These are phyloP conservation scores for Neurospora crassa DNA, from an alignment of 2,329 filamentous ascomycete species.

Conservation along the genomic window DNA sequence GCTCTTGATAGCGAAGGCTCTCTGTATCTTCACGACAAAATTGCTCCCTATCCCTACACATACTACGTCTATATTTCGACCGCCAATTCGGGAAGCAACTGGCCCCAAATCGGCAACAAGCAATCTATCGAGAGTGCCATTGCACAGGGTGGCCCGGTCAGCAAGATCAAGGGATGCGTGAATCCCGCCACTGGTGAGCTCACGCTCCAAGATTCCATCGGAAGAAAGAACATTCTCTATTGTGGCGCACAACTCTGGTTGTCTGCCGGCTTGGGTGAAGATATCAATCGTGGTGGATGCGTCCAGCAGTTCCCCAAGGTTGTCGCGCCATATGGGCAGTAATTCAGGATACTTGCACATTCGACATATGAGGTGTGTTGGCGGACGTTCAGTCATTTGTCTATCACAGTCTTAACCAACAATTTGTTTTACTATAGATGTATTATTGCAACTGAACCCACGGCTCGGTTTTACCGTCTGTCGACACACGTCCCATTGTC, in stretches of 20 bases:
- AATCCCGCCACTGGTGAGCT: not conserved
- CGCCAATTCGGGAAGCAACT: not conserved
- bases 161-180: not conserved
- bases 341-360: not conserved
- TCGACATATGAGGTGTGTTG: not conserved
- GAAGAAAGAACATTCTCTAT: conserved; percentile 7
- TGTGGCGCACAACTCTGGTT: conserved; percentile 9
- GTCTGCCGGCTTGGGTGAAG: conserved; percentile 4
- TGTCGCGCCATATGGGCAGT: not conserved
- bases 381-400: not conserved
- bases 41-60: not conserved
- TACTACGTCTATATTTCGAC: not conserved
- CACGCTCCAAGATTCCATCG: not conserved
- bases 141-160: not conserved
- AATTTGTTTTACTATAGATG: not conserved
- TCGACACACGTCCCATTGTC: too few relatives aligned
- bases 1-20: not conserved
- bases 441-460: too few relatives aligned
- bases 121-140: not conserved
- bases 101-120: not conserved
- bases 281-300: conserved; percentile 1
- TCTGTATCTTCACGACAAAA: not conserved
- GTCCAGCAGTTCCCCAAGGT: conserved; percentile 1
- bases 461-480: not conserved
- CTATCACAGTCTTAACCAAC: not conserved